phyloP scores from a whole-genome alignment of 805 yeast species.

The Starmerella stigmatis region DNA sequence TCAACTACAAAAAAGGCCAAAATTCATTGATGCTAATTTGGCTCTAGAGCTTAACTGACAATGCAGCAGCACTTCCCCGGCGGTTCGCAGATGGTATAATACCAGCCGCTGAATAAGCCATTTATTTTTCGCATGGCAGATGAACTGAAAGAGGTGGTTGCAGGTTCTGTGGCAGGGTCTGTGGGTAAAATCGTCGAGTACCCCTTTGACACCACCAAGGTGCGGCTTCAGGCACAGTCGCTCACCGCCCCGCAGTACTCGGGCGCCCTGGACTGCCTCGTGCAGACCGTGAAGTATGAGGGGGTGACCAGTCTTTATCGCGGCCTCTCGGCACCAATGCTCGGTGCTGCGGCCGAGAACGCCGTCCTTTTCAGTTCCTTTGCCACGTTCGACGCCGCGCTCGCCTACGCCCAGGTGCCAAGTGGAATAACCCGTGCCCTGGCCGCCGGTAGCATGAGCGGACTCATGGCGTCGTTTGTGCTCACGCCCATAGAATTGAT shows the following conservation, averaged over 20 bases:
- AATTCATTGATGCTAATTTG: no score
- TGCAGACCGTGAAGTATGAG: constrained; percentile 51
- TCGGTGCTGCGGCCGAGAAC: constrained; percentile 85
- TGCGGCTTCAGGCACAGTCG: constrained; percentile 64
- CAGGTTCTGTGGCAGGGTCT: constrained; percentile 55
- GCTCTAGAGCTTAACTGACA: no score
- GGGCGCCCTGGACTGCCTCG: constrained; percentile 58
- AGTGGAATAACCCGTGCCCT: constrained; percentile 37
- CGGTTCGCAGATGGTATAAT: no score
- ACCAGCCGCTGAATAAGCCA: no score
- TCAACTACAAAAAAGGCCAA: no score
- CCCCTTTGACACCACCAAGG: constrained; percentile 90
- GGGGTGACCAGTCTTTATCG: constrained; percentile 72
- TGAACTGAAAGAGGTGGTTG: constrained; percentile 24
- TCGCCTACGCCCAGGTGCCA: constrained; percentile 9
- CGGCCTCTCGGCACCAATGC: constrained; percentile 67
- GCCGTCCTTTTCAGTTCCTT: constrained; percentile 58
- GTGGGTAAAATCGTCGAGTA: constrained; percentile 76
- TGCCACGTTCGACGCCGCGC: constrained; percentile 19
- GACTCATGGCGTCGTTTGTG: constrained; percentile 69
- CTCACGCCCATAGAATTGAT: constrained; percentile 87
- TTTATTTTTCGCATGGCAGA: constrained; percentile 1
- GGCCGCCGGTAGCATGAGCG: constrained; percentile 70
- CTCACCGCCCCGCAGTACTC: constrained; percentile 37
- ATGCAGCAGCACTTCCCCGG: no score